phyloP scores from a whole-genome alignment of 2,329 filamentous ascomycete genomes.

The Nemania bipapillata region DNA sequence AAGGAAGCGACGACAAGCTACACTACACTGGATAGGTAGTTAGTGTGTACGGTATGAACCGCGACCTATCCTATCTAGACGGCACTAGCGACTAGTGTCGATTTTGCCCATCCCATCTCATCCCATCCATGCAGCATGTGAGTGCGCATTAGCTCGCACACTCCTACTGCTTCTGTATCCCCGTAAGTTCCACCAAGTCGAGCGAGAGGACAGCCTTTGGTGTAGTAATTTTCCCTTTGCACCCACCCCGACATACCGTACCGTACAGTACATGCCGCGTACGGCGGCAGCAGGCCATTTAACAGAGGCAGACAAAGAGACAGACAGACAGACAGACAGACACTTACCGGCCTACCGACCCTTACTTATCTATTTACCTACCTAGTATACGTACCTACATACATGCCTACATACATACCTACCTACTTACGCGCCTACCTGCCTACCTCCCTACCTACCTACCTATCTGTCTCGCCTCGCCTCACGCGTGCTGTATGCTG shows the following conservation, averaged over 20 bases:
- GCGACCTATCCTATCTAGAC: conserved; percentile 9
- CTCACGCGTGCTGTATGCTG: no score
- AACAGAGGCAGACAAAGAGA: no score
- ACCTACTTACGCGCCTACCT: no score
- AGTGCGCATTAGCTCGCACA: conserved; percentile 3
- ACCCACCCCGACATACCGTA: not conserved
- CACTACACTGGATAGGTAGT: not conserved
- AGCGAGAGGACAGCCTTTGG: conserved; percentile 9
- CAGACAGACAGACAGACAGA: no score
- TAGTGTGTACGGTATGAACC: conserved; percentile 20
- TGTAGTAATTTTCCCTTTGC: conserved; percentile 11
- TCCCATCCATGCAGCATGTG: conserved; percentile 21
- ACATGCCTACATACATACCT: not conserved
- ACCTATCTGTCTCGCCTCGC: no score
- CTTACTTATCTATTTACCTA: no score
- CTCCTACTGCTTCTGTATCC: not conserved
- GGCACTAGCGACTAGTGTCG: not conserved
- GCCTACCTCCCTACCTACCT: no score
- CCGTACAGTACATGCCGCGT: no score
- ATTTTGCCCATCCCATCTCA: conserved; percentile 3
- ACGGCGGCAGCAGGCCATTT: not conserved
- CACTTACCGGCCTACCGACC: not conserved
- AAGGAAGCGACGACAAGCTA: not conserved
- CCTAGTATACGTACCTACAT: not conserved
- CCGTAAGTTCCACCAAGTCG: conserved; percentile 6